phyloP scores from a whole-genome alignment of 1,139 yeast genomes.

The Saccharomyces hybrid region DNA sequence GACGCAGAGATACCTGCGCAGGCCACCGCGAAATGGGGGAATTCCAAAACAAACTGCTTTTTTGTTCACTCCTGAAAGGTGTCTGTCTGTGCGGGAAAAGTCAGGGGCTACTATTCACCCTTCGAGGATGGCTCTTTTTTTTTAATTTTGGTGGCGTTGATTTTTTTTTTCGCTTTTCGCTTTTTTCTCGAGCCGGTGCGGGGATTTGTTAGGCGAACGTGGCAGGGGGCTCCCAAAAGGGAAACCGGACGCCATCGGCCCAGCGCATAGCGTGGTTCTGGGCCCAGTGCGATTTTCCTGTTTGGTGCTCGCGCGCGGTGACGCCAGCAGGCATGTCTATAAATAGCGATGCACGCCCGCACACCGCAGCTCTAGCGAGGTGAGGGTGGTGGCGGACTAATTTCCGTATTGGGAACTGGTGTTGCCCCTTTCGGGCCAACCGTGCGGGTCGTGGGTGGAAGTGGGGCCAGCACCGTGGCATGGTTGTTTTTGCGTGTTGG shows the following conservation, averaged over 20 bases:
- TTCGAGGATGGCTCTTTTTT: conserved; percentile 40
- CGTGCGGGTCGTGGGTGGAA: neutral
- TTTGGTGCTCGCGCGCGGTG: neutral
- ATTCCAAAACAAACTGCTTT: conserved; percentile 23
- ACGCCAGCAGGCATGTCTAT: neutral
- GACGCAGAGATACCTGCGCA: neutral
- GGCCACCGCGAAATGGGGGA: neutral
- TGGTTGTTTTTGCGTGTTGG: neutral
- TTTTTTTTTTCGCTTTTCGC: conserved; percentile 48
- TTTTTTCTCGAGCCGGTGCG: conserved; percentile 5
- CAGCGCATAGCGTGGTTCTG: neutral
- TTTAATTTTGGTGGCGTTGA: neutral
- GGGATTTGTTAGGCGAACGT: neutral
- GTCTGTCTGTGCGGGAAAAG: conserved; percentile 94
- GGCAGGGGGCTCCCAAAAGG: neutral
- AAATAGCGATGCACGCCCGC: neutral
- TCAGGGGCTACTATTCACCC: conserved; percentile 95
- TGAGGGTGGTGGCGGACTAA: neutral
- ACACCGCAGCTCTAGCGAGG: neutral
- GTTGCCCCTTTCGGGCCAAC: neutral
- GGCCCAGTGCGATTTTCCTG: neutral
- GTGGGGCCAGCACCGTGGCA: neutral
- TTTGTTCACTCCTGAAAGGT: conserved; percentile 89
- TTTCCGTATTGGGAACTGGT: neutral
- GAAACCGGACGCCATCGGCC: neutral